Base-by-base conservation (phyloP, 2,329 filamentous ascomycete genomes). In the Fusarium beomiforme region DNA sequence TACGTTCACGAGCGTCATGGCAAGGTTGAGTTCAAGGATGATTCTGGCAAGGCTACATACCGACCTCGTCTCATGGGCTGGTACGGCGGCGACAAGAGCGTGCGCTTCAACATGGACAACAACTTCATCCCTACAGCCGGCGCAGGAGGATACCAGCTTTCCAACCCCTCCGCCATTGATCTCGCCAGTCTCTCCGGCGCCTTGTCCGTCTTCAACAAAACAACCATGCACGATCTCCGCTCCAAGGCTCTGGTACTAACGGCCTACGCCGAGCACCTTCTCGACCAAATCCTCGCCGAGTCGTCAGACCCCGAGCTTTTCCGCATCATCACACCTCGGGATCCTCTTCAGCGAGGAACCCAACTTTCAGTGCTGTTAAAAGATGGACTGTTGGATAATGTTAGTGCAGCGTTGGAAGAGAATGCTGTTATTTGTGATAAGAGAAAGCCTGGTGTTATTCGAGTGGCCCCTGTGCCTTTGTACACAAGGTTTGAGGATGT, bases 401-500 rank as follows among this genome's bases (percentile, higher is more conserved):
- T 97, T 5, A 86, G 89, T 64, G 82, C 84, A 44, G 85, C 85
- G 31, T 79, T 97, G 31, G 89, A 93, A 73, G 85, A 88, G 16
- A 86, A 88, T 3, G 92, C 91, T 2, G 90, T 96, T 5, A 87
- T 97, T 2, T 90, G 93, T 39, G 94, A 97, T 78, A 92, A 96
- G 85, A 85, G 94, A 64, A 93, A 93, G 79, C 94, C 95, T 2
- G 91, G 95, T 78, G 94, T 97, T 19, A 91, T 97, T 54, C 85
- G 94, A 3, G 90, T 97, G 3, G 93, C 94, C 4, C 94, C 95
- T 2, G 91, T 92, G 43, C 94, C 94, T 12, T 79, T 97, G 72
- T 97, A 97, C 81, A 95, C 95, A 76, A 89, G 88, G 1, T 97
- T 93, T 78, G 85, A 86, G 64, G 94, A 97, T 74, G 90, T 94